phyloP scores from a whole-genome alignment of 108 stramenopile species.

The Nitzschia sp. region DNA sequence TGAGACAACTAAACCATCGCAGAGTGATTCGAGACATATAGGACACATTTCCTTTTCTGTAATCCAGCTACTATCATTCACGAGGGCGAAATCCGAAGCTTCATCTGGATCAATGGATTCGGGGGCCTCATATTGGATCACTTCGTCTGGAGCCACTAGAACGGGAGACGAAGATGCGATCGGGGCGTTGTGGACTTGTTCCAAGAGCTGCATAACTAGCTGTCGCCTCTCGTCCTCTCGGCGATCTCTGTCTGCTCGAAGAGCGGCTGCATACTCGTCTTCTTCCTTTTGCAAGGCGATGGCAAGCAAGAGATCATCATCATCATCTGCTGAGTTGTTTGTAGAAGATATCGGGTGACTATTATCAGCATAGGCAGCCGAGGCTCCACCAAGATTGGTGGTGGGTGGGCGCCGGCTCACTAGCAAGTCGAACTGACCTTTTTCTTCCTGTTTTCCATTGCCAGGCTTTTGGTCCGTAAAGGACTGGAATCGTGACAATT shows the following conservation, averaged over 20 bases:
- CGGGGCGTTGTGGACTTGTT: background rate
- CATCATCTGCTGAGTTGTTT: background rate
- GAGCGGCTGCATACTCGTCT: background rate
- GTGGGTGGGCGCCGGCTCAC: background rate
- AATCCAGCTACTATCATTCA: background rate
- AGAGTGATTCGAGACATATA: constrained; percentile 7
- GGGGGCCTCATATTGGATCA: background rate
- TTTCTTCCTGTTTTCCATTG: too few species aligned
- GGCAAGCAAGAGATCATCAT: background rate
- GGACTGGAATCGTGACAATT: too few species aligned
- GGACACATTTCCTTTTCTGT: background rate
- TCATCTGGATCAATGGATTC: background rate
- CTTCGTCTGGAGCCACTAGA: background rate
- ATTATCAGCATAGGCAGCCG: background rate
- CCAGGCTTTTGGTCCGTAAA: too few species aligned
- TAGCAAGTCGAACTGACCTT: too few species aligned
- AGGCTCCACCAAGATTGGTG: background rate
- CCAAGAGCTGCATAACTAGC: background rate
- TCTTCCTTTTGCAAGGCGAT: constrained; percentile 2
- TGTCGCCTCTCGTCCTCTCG: background rate
- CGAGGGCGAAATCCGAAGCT: background rate
- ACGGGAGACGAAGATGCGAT: background rate
- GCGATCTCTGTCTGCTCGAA: constrained; percentile 1
- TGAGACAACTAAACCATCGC: constrained; percentile 2
- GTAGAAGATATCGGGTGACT: background rate